Base-by-base conservation (phyloP, 441 rosid genomes). In the Geranium incanum region DNA sequence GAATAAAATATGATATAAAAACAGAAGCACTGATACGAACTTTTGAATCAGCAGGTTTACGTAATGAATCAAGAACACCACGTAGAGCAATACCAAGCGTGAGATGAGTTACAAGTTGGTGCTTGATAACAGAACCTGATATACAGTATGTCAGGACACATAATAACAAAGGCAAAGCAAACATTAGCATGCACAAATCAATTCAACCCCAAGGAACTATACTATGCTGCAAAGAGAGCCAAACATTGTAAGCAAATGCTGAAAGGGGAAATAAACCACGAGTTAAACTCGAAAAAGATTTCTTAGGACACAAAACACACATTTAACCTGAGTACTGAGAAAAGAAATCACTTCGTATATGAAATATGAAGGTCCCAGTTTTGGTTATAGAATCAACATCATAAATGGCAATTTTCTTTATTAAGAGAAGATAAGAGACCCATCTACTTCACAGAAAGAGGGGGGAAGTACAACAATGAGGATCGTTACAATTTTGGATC, bases 1-100 rank as follows among this genome's bases (percentile, higher is more conserved):
- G 36, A 60, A 60, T 5, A 60, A 60, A 60, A 59, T 59, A 60
- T 60, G 13, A 60, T 19, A 60, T 60, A 60, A 60, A 60, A 21
- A 7, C 33, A 60, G 4, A 21, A 19, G 9, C 65, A 60, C 36
- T 57, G 41, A 74, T 62, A 81, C 81, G 41, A 80, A 95, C 98
- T 86, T 93, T 95, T 73, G 99, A 95, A 87, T 95, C 99, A 70
- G 97, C 87, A 69, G 98, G 98, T 81, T 93, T 93, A 48, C 99
- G 92, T 70, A 95, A 82, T 19, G 99, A 95, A 83, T 95, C 99
- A 76, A 95, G 76, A 75, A 95, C 99, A 75, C 87, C 88, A 66
- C 99, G 99, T 72, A 95, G 81, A 50, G 99, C 99, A 79, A 93
- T 87, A 71, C 99, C 98, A 71, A 95, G 91, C 7, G 95, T 84